These are phyloP conservation scores for Erigeron canadensis DNA, from an alignment of 129 eudicot species.

Conservation along the genomic window DNA sequence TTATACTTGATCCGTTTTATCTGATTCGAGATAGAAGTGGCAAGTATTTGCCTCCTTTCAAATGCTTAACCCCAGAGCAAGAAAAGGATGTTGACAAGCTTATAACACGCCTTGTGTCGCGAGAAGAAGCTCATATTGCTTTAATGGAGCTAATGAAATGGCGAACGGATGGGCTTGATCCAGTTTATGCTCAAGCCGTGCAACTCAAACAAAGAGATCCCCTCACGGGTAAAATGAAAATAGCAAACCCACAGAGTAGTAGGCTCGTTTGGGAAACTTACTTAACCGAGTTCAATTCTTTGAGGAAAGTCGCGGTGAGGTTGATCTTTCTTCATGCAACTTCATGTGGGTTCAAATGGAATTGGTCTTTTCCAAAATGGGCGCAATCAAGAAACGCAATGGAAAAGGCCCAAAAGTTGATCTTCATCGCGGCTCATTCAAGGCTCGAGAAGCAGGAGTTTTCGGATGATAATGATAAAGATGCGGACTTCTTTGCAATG, in stretches of 20 bases:
- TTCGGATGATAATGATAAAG: conserved; percentile 61
- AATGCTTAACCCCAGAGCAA: conserved; percentile 69
- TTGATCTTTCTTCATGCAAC: conserved; percentile 87
- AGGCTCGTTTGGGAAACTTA: conserved; percentile 94
- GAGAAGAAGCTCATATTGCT: conserved; percentile 79
- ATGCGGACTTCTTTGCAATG: conserved; percentile 56
- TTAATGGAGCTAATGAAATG: conserved; percentile 95
- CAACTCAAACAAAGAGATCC: conserved; percentile 84
- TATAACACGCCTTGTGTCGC: conserved; percentile 74
- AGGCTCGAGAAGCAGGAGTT: conserved; percentile 49
- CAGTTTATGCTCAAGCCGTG: conserved; percentile 94
- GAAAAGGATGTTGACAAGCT: conserved; percentile 87
- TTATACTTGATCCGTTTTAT: conserved; percentile 82
- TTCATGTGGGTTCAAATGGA: conserved; percentile 71
- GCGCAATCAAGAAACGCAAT: conserved; percentile 47
- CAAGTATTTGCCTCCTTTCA: conserved; percentile 88
- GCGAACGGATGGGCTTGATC: conserved; percentile 92
- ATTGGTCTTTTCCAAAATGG: conserved; percentile 53
- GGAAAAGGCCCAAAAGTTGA: conserved; percentile 72
- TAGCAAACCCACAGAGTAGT: conserved; percentile 82
- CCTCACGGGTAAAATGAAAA: conserved; percentile 69
- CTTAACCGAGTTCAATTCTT: conserved; percentile 62
- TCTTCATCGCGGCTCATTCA: conserved; percentile 76
- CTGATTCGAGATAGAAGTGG: conserved; percentile 69
- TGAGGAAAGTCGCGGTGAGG: conserved; percentile 89